phyloP scores from a whole-genome alignment of 2,329 filamentous ascomycete genomes.

The Sarocladium kiliense region DNA sequence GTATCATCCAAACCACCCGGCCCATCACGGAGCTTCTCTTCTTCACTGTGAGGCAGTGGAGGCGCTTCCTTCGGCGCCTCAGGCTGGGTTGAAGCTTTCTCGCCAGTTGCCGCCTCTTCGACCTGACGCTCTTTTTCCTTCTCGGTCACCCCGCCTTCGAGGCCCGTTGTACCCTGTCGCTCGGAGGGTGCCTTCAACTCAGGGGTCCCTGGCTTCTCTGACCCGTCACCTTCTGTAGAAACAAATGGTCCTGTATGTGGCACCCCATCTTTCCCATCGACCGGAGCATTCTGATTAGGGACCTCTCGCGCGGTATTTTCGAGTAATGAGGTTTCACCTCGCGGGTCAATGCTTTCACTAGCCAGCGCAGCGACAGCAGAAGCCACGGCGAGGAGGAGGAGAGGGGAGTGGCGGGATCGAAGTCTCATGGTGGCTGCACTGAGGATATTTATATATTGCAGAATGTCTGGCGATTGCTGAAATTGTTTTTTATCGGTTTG shows the following conservation, averaged over 20 bases:
- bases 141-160: slow-evolving; percentile 82
- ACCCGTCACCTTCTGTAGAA: slow-evolving; percentile 36
- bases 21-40: slow-evolving; percentile 55
- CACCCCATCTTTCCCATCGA: slow-evolving; percentile 90
- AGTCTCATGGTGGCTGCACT: slow-evolving; percentile 51
- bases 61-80: slow-evolving; percentile 81
- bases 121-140: slow-evolving; percentile 73
- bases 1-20: slow-evolving; percentile 21
- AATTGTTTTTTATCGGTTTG: no score
- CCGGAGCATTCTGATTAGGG: slow-evolving; percentile 70
- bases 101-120: slow-evolving; percentile 60
- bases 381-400: slow-evolving; percentile 52
- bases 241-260: slow-evolving; percentile 84
- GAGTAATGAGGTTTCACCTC: slow-evolving; percentile 23
- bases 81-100: slow-evolving; percentile 68
- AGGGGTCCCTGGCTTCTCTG: neutral
- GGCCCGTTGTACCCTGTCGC: slow-evolving; percentile 62
- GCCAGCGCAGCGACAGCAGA: slow-evolving; percentile 44
- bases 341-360: slow-evolving; percentile 18
- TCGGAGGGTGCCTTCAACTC: neutral
- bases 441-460: neutral
- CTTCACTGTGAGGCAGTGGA: slow-evolving; percentile 74
- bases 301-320: slow-evolving; percentile 24
- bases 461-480: no score
- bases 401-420: slow-evolving; percentile 44